Evolutionary conservation across 2,329 filamentous ascomycete genomes (phyloP), one percentile per base, ranked within the genome.

Genomic region (Diplocarpon mali): DNA sequence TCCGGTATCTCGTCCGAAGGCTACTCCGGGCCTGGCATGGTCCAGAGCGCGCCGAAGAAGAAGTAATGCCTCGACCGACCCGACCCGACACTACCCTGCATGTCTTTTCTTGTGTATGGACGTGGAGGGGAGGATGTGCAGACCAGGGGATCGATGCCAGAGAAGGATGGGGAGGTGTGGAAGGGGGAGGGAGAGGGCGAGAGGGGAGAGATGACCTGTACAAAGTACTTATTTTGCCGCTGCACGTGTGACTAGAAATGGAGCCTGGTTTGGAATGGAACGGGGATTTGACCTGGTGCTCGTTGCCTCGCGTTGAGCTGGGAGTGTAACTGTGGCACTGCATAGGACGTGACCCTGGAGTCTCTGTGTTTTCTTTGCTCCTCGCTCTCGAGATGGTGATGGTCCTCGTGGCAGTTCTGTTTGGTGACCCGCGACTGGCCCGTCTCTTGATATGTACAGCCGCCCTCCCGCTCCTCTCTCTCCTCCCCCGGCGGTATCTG

Each of bases 1-100:
- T 87, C 83, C 52, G 88, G 88, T 74, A 70, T 92, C 68, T 75
- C 82, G 56, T 83, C 83, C 62, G 77, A 83, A 64, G 80, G 78
- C 59, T 94, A 93, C 72, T 69, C 67, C 53, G 87, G 87, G 67
- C 76, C 78, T 63, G 85, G 87, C 60, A 75, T 80, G 68, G 76
- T 94, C 55, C 88, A 94, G 72, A 54, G 50, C 41, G 42, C 54
- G 37, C 55, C 59, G 16, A 58, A 58, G 53, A 57, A 57, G 51
- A 52, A 57, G 20, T 24, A 24, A 24, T 3, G 7, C 20, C 20
- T 24, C 20, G 20, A 24, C 7, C 20, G 20, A 24, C 20, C 7
- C 20, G 20, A 24, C 20, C 7, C 20, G 20, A 3, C 38, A 29
- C 14, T 24, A 10, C 29, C 3, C 38, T 3, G 6, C 12, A 20